These are phyloP conservation scores for Strobilomyces dryophilus DNA, from an alignment of 768 basidiomycete species.

Conservation along the genomic window DNA sequence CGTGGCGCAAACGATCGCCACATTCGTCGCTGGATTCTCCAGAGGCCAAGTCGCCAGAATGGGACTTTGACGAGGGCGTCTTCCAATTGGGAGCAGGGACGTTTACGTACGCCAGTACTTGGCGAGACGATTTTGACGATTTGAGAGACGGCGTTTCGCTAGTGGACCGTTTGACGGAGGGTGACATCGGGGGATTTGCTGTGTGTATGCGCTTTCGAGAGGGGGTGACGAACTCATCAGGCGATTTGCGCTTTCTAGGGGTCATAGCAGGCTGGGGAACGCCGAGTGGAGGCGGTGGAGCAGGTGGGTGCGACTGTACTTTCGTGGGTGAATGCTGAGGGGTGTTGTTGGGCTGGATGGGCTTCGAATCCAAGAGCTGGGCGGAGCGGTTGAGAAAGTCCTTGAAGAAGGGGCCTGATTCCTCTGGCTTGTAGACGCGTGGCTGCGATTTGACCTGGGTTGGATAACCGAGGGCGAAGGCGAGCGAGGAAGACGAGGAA, in stretches of 20 bases:
- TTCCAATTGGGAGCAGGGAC: constrained; percentile 28
- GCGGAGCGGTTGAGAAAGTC: constrained; percentile 48
- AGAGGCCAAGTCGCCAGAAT: constrained; percentile 43
- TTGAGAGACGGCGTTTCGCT: constrained; percentile 24
- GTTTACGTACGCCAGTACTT: constrained; percentile 32
- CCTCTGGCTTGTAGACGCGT: constrained; percentile 44
- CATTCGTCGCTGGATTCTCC: constrained; percentile 50
- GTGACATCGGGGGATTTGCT: constrained; percentile 5
- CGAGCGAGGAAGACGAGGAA: constrained; percentile 70
- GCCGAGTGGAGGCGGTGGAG: constrained; percentile 8
- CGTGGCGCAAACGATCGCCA: constrained; percentile 28
- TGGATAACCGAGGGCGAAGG: constrained; percentile 60
- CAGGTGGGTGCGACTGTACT: constrained; percentile 13
- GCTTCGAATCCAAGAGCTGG: constrained; percentile 40
- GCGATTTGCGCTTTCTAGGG: constrained; percentile 68
- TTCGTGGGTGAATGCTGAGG: constrained; percentile 17
- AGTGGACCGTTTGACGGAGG: constrained; percentile 10
- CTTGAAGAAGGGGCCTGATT: constrained; percentile 64
- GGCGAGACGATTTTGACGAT: constrained; percentile 30
- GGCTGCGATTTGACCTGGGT: constrained; percentile 24
- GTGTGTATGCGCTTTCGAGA: constrained; percentile 54
- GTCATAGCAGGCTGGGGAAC: constrained; percentile 36
- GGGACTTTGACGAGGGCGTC: constrained; percentile 25
- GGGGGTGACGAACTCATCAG: constrained; percentile 57
- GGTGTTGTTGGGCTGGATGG: constrained; percentile 9